Percentiles rank a stretch among this genome's conserved stretches.
Evolutionary conservation across 805 yeast species (phyloP).

Genomic region (Ogataea naganishii): DNA sequence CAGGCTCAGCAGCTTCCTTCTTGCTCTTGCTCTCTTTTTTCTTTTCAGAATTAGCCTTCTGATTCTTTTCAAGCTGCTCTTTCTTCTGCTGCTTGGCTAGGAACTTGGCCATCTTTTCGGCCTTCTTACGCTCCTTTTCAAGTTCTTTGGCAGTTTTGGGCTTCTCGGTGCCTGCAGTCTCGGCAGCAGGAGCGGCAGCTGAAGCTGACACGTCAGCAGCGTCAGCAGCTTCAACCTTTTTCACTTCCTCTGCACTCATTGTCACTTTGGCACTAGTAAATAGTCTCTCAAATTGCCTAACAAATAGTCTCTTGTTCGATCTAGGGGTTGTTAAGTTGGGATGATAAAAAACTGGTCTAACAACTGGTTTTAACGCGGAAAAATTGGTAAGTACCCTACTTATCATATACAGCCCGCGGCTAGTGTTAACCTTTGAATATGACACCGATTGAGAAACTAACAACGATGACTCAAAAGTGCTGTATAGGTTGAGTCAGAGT

Average conservation of each 20-base stretch:
- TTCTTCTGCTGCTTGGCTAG: constrained; percentile 76
- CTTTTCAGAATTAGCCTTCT: constrained; percentile 31
- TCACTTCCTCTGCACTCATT: constrained; percentile 21
- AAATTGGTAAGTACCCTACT: too few species aligned
- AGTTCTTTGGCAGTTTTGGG: constrained; percentile 60
- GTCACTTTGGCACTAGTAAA: constrained; percentile 6
- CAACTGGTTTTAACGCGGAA: too few species aligned
- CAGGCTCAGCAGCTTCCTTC: constrained; percentile 59
- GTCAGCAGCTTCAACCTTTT: constrained; percentile 9
- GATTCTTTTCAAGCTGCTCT: constrained; percentile 44
- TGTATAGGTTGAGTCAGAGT: too few species aligned
- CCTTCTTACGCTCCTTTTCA: constrained; percentile 55
- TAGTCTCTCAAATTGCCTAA: constrained; percentile 5
- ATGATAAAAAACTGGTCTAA: too few species aligned
- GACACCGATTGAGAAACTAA: too few species aligned
- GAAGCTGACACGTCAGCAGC: constrained; percentile 26
- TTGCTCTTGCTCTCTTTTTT: constrained; percentile 59
- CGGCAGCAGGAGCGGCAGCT: constrained; percentile 35
- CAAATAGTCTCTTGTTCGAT: too few species aligned
- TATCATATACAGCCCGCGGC: too few species aligned
- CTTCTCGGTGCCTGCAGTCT: constrained; percentile 38
- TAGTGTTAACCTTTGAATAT: too few species aligned
- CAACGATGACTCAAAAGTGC: too few species aligned
- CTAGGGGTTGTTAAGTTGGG: too few species aligned
- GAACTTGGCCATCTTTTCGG: constrained; percentile 52